phyloP scores from a whole-genome alignment of 164 flowering plant species.

The Magnolia kwangsiensis region DNA sequence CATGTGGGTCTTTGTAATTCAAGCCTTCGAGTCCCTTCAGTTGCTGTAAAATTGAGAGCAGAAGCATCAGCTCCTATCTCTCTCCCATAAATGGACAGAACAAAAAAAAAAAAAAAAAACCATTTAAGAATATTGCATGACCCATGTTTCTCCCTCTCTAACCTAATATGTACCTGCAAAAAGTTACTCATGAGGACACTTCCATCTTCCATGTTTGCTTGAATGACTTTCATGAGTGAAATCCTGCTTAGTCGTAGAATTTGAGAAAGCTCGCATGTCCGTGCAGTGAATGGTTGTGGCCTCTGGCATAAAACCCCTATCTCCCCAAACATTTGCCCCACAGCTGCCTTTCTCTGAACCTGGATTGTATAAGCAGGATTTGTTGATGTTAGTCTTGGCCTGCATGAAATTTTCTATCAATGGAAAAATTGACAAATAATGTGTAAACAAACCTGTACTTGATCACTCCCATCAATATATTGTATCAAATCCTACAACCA shows the following conservation, averaged over 20 bases:
- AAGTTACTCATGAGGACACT: conserved; percentile 62
- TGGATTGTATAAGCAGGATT: conserved; percentile 16
- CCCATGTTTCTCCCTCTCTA: background rate
- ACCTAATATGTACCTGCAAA: conserved; percentile 38
- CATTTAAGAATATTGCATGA: background rate
- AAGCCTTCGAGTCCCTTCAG: conserved; percentile 31
- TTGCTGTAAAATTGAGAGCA: conserved; percentile 41
- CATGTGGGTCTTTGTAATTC: conserved; percentile 24
- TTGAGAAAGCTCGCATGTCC: conserved; percentile 75
- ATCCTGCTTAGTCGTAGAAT: conserved; percentile 59
- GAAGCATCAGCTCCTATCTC: conserved; percentile 4
- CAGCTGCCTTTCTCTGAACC: conserved; percentile 42
- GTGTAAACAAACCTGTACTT: conserved; percentile 27
- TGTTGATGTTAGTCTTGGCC: conserved; percentile 5
- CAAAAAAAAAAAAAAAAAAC: background rate
- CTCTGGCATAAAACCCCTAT: conserved; percentile 63
- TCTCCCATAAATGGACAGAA: background rate
- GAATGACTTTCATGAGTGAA: conserved; percentile 52
- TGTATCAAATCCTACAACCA: conserved; percentile 57
- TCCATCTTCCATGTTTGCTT: conserved; percentile 56
- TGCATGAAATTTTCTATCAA: background rate
- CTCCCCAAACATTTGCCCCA: conserved; percentile 84
- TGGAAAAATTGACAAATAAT: background rate
- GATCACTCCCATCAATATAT: conserved; percentile 37
- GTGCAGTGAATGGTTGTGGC: conserved; percentile 79